A percentile compares a stretch with the other conserved stretches of the same genome.
phyloP scores from a whole-genome alignment of 768 basidiomycete genomes.

The Suillus lakei region DNA sequence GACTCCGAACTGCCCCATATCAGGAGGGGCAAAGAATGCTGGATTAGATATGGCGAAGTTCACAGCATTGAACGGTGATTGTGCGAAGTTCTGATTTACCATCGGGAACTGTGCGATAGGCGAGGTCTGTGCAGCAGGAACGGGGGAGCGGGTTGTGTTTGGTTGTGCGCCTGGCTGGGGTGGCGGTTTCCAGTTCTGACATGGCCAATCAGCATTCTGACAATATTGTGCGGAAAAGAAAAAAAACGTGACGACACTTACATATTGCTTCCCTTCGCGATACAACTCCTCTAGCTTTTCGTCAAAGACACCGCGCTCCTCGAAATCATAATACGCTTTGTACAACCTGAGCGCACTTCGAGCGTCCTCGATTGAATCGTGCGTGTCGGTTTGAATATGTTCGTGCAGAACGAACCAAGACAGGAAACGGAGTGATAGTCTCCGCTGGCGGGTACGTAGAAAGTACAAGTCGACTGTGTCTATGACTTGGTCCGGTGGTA shows the following conservation, averaged over 20 bases:
- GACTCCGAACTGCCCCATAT: slow-evolving; percentile 19
- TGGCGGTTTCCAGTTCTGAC: slow-evolving; percentile 65
- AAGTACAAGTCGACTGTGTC: slow-evolving; percentile 99
- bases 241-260: slow-evolving; percentile 39
- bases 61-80: slow-evolving; percentile 19
- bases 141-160: slow-evolving; percentile 9
- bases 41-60: slow-evolving; percentile 19
- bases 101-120: slow-evolving; percentile 33
- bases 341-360: slow-evolving; percentile 84
- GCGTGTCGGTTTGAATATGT: slow-evolving; percentile 91
- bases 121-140: slow-evolving; percentile 8
- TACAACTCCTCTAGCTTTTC: slow-evolving; percentile 87
- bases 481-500: slow-evolving; percentile 93
- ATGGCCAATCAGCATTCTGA: slow-evolving; percentile 10
- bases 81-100: slow-evolving; percentile 29
- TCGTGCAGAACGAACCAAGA: slow-evolving; percentile 93
- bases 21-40: slow-evolving; percentile 24
- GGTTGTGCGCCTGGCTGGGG: slow-evolving; percentile 20
- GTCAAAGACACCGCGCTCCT: slow-evolving; percentile 79
- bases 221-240: slow-evolving; percentile 3
- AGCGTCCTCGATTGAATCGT: slow-evolving; percentile 99
- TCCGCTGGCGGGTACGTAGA: slow-evolving; percentile 76
- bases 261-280: slow-evolving; percentile 75
- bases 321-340: slow-evolving; percentile 78
- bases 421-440: slow-evolving; percentile 90